These are phyloP conservation scores for Tolypocladium ophioglossoides DNA, from an alignment of 2,329 filamentous ascomycete species.

Conservation along the genomic window DNA sequence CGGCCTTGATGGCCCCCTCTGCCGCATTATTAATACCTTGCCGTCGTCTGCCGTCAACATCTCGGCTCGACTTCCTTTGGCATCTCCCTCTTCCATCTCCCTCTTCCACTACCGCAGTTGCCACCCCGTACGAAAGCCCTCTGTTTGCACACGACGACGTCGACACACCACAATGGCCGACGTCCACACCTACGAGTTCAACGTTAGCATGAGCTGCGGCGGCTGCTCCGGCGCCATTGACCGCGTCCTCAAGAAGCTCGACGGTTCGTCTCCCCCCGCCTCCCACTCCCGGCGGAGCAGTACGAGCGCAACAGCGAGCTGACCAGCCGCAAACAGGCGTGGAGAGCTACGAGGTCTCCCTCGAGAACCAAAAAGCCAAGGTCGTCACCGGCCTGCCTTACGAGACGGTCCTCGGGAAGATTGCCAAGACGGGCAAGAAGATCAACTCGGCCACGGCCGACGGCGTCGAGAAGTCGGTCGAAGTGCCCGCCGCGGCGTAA, in stretches of 20 bases:
- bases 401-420: conserved; percentile 73
- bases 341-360: conserved; percentile 76
- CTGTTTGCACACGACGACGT: neutral
- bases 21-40: neutral
- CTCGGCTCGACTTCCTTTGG: neutral
- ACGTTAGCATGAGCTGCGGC: conserved; percentile 86
- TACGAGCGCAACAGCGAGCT: neutral
- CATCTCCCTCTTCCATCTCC: neutral
- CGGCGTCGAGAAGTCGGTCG: conserved; percentile 45
- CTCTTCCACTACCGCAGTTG: neutral
- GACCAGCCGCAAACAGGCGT: conserved; percentile 49
- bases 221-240: conserved; percentile 94
- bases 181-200: conserved; percentile 88
- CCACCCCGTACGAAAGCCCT: neutral
- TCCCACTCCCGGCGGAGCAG: neutral
- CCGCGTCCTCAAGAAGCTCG: conserved; percentile 82
- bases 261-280: conserved; percentile 48
- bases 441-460: conserved; percentile 69
- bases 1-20: neutral
- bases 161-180: conserved; percentile 53
- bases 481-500: conserved; percentile 26
- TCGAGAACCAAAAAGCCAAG: conserved; percentile 75
- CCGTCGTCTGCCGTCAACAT: neutral
- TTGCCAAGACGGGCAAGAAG: conserved; percentile 92
- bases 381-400: conserved; percentile 65